Evolutionary conservation across 1,284 basidiomycete genomes (phyloP).

Genomic region (Rhodotorula mucilaginosa): DNA sequence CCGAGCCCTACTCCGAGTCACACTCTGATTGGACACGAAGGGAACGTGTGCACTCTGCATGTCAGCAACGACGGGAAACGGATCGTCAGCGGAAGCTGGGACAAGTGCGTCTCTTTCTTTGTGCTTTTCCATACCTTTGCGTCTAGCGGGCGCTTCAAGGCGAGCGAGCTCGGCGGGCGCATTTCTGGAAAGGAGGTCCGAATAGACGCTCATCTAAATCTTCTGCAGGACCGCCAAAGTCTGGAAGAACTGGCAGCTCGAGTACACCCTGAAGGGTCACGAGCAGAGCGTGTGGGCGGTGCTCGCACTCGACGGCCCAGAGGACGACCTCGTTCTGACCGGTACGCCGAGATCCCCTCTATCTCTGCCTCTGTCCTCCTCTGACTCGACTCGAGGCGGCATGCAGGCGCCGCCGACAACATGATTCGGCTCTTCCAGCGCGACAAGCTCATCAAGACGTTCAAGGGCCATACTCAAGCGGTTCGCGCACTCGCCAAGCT

Average conservation of each 20-base stretch:
- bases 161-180: no score
- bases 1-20: constrained; percentile 37
- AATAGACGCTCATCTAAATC: no score
- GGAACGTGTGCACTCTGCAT: constrained; percentile 86
- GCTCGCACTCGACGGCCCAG: constrained; percentile 61
- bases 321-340: constrained; percentile 68
- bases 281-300: constrained; percentile 94
- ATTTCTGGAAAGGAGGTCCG: no score
- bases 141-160: no score
- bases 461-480: constrained; percentile 81
- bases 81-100: constrained; percentile 96
- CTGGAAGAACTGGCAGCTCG: constrained; percentile 72
- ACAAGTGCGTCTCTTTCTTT: constrained; percentile 62
- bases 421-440: constrained; percentile 84
- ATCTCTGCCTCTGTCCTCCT: neutral
- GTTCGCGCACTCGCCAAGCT: constrained; percentile 80
- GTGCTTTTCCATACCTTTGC: neutral
- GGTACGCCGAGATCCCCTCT: constrained; percentile 59
- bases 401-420: constrained; percentile 86
- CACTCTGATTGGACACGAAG: constrained; percentile 67
- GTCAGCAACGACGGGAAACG: constrained; percentile 67
- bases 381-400: neutral
- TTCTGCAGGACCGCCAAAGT: constrained; percentile 78
- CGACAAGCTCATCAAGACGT: constrained; percentile 63
- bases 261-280: constrained; percentile 78